Evolutionary conservation across 2,329 filamentous ascomycete genomes (phyloP).

Genomic region (Pestalotiopsis fici): DNA sequence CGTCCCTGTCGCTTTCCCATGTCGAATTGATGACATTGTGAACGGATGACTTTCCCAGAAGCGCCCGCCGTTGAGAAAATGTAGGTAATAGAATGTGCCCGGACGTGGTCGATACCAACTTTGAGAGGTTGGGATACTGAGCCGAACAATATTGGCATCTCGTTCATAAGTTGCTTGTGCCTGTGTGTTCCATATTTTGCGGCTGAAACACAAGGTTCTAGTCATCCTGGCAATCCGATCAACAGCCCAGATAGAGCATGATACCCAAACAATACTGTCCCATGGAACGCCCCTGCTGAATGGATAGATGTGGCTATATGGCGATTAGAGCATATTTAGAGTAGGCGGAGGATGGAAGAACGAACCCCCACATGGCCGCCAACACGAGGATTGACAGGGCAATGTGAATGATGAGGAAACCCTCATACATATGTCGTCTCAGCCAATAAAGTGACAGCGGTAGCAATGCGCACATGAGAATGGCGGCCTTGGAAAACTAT

Average conservation of each 20-base stretch:
- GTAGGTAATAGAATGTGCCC: constrained; percentile 48
- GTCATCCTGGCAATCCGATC: constrained; percentile 48
- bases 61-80: constrained; percentile 37
- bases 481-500: constrained; percentile 34
- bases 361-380: constrained; percentile 52
- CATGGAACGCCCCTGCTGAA: constrained; percentile 32
- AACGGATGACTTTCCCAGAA: constrained; percentile 55
- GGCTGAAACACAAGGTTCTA: constrained; percentile 43
- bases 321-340: background rate
- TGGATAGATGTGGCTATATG: background rate
- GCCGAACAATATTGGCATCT: constrained; percentile 41
- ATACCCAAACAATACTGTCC: constrained; percentile 51
- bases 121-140: constrained; percentile 35
- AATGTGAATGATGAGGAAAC: constrained; percentile 52
- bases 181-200: constrained; percentile 34
- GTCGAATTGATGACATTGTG: constrained; percentile 37
- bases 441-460: constrained; percentile 52
- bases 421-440: constrained; percentile 53
- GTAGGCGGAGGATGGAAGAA: constrained; percentile 16
- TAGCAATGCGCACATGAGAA: constrained; percentile 46
- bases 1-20: constrained; percentile 15
- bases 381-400: constrained; percentile 50
- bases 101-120: constrained; percentile 35
- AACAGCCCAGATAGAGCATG: constrained; percentile 47
- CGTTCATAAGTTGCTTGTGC: constrained; percentile 35